phyloP scores from a whole-genome alignment of 2,329 filamentous ascomycete species.

The Penicillium sp. region DNA sequence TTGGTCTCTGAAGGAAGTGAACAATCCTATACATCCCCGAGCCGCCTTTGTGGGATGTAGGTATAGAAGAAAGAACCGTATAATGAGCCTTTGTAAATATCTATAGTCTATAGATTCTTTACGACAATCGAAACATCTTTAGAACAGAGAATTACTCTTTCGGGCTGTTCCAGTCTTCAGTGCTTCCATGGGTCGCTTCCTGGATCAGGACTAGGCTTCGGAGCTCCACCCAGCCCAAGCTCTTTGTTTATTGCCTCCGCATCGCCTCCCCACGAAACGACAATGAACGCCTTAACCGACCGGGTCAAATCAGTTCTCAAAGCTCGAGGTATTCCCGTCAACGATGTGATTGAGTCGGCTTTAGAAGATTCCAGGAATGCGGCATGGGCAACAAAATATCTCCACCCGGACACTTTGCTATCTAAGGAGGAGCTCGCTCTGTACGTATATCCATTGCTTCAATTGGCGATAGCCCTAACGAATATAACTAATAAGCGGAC shows the following conservation, averaged over 20 bases:
- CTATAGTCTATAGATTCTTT: no score
- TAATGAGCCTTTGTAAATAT: no score
- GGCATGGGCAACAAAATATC: slow-evolving; percentile 35
- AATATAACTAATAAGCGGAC: not conserved
- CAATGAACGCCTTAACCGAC: slow-evolving; percentile 9
- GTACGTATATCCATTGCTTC: slow-evolving; percentile 23
- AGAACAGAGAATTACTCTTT: no score
- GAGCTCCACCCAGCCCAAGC: slow-evolving; percentile 2
- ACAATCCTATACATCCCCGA: no score
- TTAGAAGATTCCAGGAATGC: slow-evolving; percentile 27
- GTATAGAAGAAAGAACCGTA: no score
- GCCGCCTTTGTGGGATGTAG: no score
- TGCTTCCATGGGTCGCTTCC: no score
- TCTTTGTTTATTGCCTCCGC: not conserved
- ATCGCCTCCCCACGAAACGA: not conserved
- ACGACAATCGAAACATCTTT: no score
- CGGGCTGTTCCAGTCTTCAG: no score
- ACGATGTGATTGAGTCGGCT: slow-evolving; percentile 29
- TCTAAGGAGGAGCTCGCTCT: slow-evolving; percentile 40
- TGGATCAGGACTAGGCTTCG: not conserved
- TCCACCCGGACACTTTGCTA: slow-evolving; percentile 35
- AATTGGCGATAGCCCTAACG: not conserved
- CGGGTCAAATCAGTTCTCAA: slow-evolving; percentile 28
- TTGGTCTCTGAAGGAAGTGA: not conserved
- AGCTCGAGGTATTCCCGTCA: slow-evolving; percentile 30